These are phyloP conservation scores for Panicum virgatum DNA, from an alignment of 202 grass and related monocot species.

Conservation along the genomic window DNA sequence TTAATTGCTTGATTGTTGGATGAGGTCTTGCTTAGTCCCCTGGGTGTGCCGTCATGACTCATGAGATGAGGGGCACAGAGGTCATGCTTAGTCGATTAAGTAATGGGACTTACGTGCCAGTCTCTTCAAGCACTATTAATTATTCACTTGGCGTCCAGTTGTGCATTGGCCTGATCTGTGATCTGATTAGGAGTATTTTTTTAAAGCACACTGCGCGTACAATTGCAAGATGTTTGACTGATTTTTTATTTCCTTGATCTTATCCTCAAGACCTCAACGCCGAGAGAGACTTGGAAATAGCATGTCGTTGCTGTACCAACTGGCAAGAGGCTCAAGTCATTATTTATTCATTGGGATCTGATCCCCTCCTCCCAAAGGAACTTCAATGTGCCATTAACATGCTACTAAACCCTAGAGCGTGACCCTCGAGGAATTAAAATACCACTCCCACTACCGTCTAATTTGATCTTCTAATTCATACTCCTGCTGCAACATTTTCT, in stretches of 20 bases:
- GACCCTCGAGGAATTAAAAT: background rate
- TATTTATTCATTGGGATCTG: background rate
- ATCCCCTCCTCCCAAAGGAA: background rate
- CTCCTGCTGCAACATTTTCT: background rate
- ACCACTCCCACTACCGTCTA: background rate
- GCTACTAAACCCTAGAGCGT: background rate
- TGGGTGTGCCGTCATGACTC: too few relatives aligned
- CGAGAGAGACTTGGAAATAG: background rate
- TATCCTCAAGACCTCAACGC: background rate
- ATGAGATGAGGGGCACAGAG: too few relatives aligned
- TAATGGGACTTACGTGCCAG: background rate
- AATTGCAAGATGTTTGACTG: background rate
- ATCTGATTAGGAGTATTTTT: background rate
- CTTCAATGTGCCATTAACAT: background rate
- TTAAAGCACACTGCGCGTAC: background rate
- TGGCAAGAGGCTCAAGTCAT: background rate
- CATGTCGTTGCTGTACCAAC: background rate
- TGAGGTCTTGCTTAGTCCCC: too few relatives aligned
- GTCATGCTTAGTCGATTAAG: background rate
- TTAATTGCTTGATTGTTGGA: too few relatives aligned
- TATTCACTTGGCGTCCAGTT: background rate
- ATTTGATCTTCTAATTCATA: background rate
- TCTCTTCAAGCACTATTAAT: background rate
- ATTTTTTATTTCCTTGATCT: background rate
- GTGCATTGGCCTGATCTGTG: background rate